Conservation (phyloP, 257 asterid genomes). For the Nicotiana attenuata region DNA sequence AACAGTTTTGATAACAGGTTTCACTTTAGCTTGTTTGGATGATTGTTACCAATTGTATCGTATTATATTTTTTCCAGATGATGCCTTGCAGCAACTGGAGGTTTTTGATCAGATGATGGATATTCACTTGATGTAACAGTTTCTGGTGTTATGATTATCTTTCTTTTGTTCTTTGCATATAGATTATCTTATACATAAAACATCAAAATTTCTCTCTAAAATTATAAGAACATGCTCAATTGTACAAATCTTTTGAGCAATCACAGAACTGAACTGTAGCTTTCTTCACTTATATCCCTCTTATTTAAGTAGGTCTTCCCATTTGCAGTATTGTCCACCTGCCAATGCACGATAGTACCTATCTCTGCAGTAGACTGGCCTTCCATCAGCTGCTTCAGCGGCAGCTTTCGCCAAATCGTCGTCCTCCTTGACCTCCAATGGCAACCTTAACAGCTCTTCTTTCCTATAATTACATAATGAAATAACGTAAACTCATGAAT, state of each 20-base stretch:
- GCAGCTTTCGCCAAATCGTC: conserved; percentile 88
- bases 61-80: not conserved
- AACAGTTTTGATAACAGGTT: too few relatives aligned
- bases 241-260: not conserved
- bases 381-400: conserved; percentile 71
- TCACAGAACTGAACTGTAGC: not conserved
- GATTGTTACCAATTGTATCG: too few relatives aligned
- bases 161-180: not conserved
- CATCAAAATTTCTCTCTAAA: not conserved
- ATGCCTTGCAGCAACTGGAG: not conserved
- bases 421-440: conserved; percentile 55
- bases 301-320: conserved; percentile 59
- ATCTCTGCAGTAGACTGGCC: conserved; percentile 80
- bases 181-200: not conserved
- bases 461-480: conserved; percentile 28
- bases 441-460: conserved; percentile 77
- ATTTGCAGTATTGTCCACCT: conserved; percentile 80
- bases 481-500: not conserved
- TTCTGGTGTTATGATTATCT: not conserved
- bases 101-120: not conserved
- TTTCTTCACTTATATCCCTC: not conserved
- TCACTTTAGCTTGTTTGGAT: too few relatives aligned
- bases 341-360: conserved; percentile 73
- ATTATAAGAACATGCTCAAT: not conserved
- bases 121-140: not conserved